phyloP scores from a whole-genome alignment of 1,284 basidiomycete genomes.

The Cryptococcus wingfieldii region DNA sequence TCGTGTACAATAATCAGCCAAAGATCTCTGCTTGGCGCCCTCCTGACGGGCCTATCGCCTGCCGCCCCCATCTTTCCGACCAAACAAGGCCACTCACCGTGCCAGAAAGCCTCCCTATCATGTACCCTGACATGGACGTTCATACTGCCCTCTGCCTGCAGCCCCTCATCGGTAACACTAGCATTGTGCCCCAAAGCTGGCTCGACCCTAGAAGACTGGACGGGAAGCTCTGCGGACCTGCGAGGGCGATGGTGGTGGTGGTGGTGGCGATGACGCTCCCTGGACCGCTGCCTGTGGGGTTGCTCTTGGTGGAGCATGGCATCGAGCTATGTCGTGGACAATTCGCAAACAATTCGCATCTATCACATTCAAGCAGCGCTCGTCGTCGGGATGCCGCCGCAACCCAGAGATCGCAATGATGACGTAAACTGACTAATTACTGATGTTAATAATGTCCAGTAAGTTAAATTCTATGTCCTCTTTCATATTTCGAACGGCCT shows the following conservation, averaged over 20 bases:
- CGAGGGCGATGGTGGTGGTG: background rate
- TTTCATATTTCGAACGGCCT: too few relatives aligned
- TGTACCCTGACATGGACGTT: constrained; percentile 29
- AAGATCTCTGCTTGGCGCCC: background rate
- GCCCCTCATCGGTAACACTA: background rate
- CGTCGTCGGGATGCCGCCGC: too few relatives aligned
- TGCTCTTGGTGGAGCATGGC: background rate
- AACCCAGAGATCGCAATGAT: too few relatives aligned
- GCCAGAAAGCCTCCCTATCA: constrained; percentile 29
- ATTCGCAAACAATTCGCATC: too few relatives aligned
- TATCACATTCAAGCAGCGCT: too few relatives aligned
- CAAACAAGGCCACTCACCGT: constrained; percentile 14
- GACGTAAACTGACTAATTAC: too few relatives aligned
- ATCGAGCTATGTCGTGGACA: background rate
- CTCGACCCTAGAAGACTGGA: background rate
- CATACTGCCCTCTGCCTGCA: constrained; percentile 16
- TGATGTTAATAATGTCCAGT: too few relatives aligned
- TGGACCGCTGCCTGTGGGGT: background rate
- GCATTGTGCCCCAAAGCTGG: background rate
- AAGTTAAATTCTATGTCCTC: too few relatives aligned
- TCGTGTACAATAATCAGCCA: background rate
- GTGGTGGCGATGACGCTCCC: constrained; percentile 6
- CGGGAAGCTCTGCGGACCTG: background rate
- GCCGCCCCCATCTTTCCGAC: background rate
- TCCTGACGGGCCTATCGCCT: too few relatives aligned